phyloP scores from a whole-genome alignment of 768 basidiomycete species.

The Clavaria fumosa region DNA sequence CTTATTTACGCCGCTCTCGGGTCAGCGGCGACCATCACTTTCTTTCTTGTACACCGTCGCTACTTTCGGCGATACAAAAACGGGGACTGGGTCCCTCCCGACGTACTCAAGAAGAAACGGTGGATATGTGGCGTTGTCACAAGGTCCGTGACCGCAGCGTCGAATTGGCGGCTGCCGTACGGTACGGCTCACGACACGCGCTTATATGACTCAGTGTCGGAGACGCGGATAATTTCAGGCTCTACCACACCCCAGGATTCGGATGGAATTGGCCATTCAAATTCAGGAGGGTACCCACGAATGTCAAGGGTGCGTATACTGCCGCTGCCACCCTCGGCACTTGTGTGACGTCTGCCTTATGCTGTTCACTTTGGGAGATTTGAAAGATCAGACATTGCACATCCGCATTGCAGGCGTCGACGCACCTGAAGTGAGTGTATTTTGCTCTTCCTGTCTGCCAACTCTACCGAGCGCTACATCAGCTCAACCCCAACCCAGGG shows the following conservation, averaged over 20 bases:
- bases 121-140: constrained; percentile 78
- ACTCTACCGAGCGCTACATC: no score
- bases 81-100: constrained; percentile 55
- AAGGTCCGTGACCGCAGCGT: constrained; percentile 28
- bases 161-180: no score
- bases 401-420: constrained; percentile 85
- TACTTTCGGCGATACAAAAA: constrained; percentile 46
- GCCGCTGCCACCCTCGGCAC: neutral
- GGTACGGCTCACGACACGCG: no score
- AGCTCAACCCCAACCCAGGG: no score
- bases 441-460: no score
- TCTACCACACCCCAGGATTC: constrained; percentile 74
- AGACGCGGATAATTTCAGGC: constrained; percentile 75
- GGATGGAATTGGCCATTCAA: constrained; percentile 66
- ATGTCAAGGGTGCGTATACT: constrained; percentile 32
- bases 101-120: constrained; percentile 36
- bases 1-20: no score
- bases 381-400: constrained; percentile 71
- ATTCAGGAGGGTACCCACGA: constrained; percentile 45
- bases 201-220: constrained; percentile 50
- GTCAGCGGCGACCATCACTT: constrained; percentile 20
- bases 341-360: neutral
- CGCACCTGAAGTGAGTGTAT: constrained; percentile 63
- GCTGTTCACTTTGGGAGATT: constrained; percentile 28
- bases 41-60: constrained; percentile 27